Conservation (phyloP, 75 land plant genomes). For the Isoetes taiwanensis region DNA sequence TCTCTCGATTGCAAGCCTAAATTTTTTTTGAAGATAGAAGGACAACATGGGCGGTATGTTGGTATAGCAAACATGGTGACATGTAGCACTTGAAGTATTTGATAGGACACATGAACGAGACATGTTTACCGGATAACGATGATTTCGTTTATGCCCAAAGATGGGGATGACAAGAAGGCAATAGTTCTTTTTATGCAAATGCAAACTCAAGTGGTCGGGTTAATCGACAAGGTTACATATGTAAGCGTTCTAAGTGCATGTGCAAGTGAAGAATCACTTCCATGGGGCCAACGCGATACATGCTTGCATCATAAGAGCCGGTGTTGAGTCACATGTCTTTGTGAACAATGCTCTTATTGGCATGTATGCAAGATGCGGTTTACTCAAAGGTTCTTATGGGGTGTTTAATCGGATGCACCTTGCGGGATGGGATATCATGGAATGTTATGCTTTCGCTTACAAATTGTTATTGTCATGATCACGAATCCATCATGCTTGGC, state of each 20-base stretch:
- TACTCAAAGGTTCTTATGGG: conserved; percentile 15
- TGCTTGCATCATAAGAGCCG: conserved; percentile 13
- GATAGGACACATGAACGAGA: conserved; percentile 23
- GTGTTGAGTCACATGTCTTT: conserved; percentile 27
- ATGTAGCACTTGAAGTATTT: conserved; percentile 35
- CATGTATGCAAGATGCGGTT: conserved; percentile 30
- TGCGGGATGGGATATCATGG: too few species aligned
- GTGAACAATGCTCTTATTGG: conserved; percentile 31
- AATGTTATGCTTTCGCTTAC: too few species aligned
- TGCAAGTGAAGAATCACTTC: neutral
- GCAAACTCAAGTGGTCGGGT: conserved; percentile 14
- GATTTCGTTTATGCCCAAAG: conserved; percentile 13
- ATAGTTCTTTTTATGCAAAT: conserved; percentile 14
- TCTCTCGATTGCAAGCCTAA: too few species aligned
- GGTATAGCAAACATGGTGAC: too few species aligned
- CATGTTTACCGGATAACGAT: conserved; percentile 15
- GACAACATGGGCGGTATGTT: too few species aligned
- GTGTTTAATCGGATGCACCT: conserved; percentile 29
- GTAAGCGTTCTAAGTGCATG: conserved; percentile 10
- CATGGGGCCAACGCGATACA: conserved; percentile 26
- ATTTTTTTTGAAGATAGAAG: too few species aligned
- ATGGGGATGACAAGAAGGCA: conserved; percentile 14
- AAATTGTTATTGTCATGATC: too few species aligned
- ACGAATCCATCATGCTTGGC: too few species aligned
- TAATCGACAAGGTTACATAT: conserved; percentile 20